Evolutionary conservation across 1,284 basidiomycete species (phyloP), one percentile per base, ranked within the genome.

Genomic region (Psilocybe mexicana): DNA sequence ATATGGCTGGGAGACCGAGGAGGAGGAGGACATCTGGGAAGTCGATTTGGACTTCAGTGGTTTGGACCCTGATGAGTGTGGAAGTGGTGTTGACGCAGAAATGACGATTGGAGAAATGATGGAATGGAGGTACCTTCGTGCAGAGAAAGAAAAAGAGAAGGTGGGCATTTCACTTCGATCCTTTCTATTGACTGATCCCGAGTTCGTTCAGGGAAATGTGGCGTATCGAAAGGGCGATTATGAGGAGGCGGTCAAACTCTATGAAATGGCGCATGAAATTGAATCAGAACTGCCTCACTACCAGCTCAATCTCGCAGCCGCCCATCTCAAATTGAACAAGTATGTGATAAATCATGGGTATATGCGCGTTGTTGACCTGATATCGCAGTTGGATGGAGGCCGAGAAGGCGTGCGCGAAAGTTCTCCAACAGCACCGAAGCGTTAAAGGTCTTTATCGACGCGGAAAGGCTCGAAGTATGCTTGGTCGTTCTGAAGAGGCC

Each of bases 11-110:
- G 84, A 83, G 62, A 86, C 85, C 3, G 80, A 82, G 56, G 84
- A 86, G 86, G 87, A 89, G 62, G 87, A 89, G 62, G 87, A 89
- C 62, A 77, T 87, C 14, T 89, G 87, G 87, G 85, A 86, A 58
- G 70, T 85, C 30, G 83, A 85, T 54, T 71, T 88, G 6, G 86
- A 88, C 66, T 86, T 86, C 65, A 81, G 65, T 11, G 69, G 66
- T 4, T 59, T 78, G 43, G 83, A 83, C 48, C 73, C 79, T 0
- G 82, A 83, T 35, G 83, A 81, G 59, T 71, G 71, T 43, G 76
- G 74, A 14, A 77, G 78, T 46, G 70, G 72, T 11, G 69, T 69
- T 25, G 74, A 79, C 42, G 67, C 74, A 1, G 83, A 85, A 44
- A 84, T 86, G 82, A 86, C 84, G 0, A 84, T 87, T 42, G 80